These are phyloP conservation scores for Cladophialophora carrionii DNA, from an alignment of 2,329 filamentous ascomycete species.

Conservation along the genomic window DNA sequence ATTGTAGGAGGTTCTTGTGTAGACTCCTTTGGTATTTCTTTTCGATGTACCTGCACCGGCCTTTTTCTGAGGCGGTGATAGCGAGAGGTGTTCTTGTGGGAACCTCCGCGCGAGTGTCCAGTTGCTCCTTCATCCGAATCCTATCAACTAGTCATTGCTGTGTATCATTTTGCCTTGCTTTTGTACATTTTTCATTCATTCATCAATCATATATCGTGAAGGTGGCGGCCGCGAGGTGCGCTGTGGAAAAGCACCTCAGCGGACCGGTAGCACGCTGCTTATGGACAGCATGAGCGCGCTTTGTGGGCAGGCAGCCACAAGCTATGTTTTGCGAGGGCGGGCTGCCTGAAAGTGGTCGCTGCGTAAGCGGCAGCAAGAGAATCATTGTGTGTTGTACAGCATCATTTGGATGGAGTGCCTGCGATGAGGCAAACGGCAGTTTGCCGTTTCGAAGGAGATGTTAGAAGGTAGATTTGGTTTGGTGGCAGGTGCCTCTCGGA, in stretches of 20 bases:
- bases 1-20: not conserved
- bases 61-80: not conserved
- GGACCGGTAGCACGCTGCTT: not conserved
- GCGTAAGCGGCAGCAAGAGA: not conserved
- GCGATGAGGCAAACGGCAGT: not conserved
- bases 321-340: not conserved
- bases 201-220: not conserved
- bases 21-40: not conserved
- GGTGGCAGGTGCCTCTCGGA: not conserved
- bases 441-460: not conserved
- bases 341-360: not conserved
- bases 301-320: not conserved
- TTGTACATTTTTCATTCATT: not conserved
- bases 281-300: not conserved
- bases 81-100: not conserved
- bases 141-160: not conserved
- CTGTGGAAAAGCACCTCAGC: not conserved
- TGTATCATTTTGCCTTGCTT: not conserved
- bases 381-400: not conserved
- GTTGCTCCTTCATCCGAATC: not conserved
- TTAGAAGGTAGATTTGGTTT: not conserved
- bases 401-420: not conserved
- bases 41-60: not conserved
- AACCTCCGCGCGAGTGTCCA: not conserved
- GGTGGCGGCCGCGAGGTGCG: not conserved